These are phyloP conservation scores for Globisporangium canariense DNA, from an alignment of 352 stramenopile genomes.

Conservation along the genomic window DNA sequence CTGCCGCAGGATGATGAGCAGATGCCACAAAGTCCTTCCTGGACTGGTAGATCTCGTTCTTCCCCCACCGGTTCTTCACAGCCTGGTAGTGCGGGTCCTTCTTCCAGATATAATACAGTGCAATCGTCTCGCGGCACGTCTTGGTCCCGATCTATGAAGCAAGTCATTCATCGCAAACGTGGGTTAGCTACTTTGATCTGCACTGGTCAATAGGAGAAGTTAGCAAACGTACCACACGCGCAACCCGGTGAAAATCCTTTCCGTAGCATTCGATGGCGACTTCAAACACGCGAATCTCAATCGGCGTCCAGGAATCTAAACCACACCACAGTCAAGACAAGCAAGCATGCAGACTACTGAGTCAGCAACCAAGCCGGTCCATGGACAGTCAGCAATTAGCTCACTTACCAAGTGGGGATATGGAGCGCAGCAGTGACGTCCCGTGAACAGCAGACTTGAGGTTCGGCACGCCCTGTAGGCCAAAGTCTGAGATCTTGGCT, in stretches of 20 bases:
- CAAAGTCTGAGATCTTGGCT: constrained; percentile 48
- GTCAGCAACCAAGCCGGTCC: background rate
- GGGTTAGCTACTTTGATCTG: no score
- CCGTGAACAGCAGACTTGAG: constrained; percentile 53
- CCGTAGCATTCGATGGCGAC: constrained; percentile 81
- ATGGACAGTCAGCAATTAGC: background rate
- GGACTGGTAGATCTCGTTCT: constrained; percentile 24
- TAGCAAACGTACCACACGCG: constrained; percentile 45
- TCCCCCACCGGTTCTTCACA: constrained; percentile 76
- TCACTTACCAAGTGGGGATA: constrained; percentile 8
- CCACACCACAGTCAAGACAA: constrained; percentile 11
- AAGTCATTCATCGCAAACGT: background rate
- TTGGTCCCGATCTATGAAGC: constrained; percentile 63
- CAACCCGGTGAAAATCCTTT: constrained; percentile 77
- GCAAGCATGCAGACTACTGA: background rate
- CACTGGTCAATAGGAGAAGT: background rate
- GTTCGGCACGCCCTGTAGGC: constrained; percentile 40
- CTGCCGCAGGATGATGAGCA: constrained; percentile 4
- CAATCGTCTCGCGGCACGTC: constrained; percentile 65
- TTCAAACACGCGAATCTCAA: constrained; percentile 83
- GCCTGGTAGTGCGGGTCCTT: constrained; percentile 82
- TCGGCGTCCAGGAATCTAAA: constrained; percentile 72
- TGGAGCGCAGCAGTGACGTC: constrained; percentile 41
- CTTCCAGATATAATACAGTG: constrained; percentile 89
- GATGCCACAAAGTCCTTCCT: constrained; percentile 26